Percentiles rank a stretch among this genome's conserved stretches.
Conservation (phyloP, 257 asterid species). For the Nicotiana noctiflora region DNA sequence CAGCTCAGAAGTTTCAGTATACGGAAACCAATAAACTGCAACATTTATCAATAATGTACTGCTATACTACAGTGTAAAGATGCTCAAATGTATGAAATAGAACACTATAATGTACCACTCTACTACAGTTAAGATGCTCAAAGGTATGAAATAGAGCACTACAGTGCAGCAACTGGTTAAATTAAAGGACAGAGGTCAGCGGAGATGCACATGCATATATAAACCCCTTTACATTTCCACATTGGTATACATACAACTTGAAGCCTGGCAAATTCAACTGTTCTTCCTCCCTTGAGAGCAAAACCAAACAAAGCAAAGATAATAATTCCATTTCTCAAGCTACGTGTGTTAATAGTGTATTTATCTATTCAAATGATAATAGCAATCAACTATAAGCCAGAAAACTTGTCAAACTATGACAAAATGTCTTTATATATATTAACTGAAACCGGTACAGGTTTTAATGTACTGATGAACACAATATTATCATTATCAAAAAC, state of each 20-base stretch:
- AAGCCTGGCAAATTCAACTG: not conserved
- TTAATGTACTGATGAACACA: too few species aligned
- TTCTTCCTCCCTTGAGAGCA: not conserved
- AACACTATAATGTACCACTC: not conserved
- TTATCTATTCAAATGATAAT: not conserved
- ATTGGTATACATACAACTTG: not conserved
- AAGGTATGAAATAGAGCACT: not conserved
- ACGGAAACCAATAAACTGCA: not conserved
- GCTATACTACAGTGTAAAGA: not conserved
- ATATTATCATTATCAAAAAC: too few species aligned
- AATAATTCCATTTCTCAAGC: not conserved
- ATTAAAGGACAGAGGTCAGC: not conserved
- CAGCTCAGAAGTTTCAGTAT: slow-evolving; percentile 5
- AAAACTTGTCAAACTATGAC: not conserved
- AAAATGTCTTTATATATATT: not conserved
- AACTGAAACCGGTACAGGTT: too few species aligned
- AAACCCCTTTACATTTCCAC: not conserved
- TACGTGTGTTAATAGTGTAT: not conserved
- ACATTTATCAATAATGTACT: not conserved
- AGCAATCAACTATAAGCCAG: not conserved
- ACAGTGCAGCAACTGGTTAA: not conserved
- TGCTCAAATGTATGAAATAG: not conserved
- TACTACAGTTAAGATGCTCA: not conserved
- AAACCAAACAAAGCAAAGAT: not conserved
- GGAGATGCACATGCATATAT: not conserved